Evolutionary conservation across 2,329 filamentous ascomycete genomes (phyloP), one percentile per base, ranked within the genome.

Genomic region (Zymoseptoria passerinii): DNA sequence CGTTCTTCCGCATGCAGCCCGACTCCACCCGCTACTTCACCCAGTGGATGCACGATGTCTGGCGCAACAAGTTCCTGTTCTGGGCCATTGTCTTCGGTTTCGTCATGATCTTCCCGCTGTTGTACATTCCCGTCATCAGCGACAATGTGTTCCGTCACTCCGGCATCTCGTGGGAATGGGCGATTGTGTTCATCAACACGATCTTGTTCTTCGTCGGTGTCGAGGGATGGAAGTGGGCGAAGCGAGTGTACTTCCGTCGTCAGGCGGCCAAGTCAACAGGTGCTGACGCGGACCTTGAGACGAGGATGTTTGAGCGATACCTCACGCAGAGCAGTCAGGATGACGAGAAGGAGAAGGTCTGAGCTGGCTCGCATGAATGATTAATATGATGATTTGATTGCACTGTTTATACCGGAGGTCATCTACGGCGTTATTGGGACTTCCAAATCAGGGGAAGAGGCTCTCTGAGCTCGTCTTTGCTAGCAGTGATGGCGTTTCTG

Each of bases 1-100:
- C 82, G 7, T 88, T 91, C 77, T 90, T 91, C 80, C 80, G 81
- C 66, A 88, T 90, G 83, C 82, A 88, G 67, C 83, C 86, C 0
- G 76, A 77, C 16, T 81, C 79, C 23, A 83, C 81, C 66, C 75
- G 74, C 58, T 83, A 84, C 68, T 78, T 86, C 58, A 85, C 83
- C 0, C 83, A 87, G 66, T 89, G 86, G 85, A 79, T 83, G 66
- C 66, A 78, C 58, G 84, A 88, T 65, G 78, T 89, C 53, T 88
- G 85, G 85, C 76, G 82, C 62, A 91, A 90, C 76, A 77, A 84
- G 71, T 89, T 90, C 75, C 68, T 79, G 28, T 79, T 78, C 70
- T 77, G 69, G 65, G 69, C 74, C 7, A 70, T 78, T 40, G 68
- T 77, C 9, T 69, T 70, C 4, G 77, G 76, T 8, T 78, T 78